Evolutionary conservation across 148 eudicot species (phyloP), one percentile per base, ranked within the genome.

Genomic region (Vaccinium macrocarpon): DNA sequence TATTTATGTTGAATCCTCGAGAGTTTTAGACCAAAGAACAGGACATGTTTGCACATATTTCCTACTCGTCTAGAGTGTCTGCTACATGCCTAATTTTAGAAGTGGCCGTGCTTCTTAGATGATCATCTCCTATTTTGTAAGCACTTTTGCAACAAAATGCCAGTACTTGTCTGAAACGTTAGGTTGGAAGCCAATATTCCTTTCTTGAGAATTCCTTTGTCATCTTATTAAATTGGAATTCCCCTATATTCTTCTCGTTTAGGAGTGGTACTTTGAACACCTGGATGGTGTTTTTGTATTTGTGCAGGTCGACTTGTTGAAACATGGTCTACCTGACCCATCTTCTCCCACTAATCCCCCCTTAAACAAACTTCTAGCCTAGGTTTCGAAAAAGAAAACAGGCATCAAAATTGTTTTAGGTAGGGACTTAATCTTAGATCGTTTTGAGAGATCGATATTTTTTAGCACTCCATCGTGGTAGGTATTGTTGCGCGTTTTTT

Each of bases 301-400:
- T 87, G 82, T 87, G 86, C 95, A 96, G 99, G 97, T 96, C 84
- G 97, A 96, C 84, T 87, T 96, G 87, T 87, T 96, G 87, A 96
- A 96, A 86, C 99, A 96, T 86, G 90, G 91, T 70, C 88, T 96
- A 86, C 97, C 99, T 55, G 98, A 96, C 84, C 98, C 99, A 35
- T 96, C 99, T 79, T 91, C 95, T 59, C 87, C 89, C 56, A 32
- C 90, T 11, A n/a, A 78, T 48, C 82, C 92, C 64, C 93, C 90
- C 66, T 82, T 35, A 35, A 91, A 64, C 98, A 93, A 82, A 91
- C 86, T 86, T 90, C 95, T 52, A 91, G 85, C 87, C 55, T 87
- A 88, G 87, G 90, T 50, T 80, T 90, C 11, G 95, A 93, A 57
- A 96, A 94, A 84, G 98, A 94, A 72, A 91, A 62, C 82, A 90